Base-by-base conservation (phyloP, 2,329 filamentous ascomycete genomes). In the Zopfia rhizophila region DNA sequence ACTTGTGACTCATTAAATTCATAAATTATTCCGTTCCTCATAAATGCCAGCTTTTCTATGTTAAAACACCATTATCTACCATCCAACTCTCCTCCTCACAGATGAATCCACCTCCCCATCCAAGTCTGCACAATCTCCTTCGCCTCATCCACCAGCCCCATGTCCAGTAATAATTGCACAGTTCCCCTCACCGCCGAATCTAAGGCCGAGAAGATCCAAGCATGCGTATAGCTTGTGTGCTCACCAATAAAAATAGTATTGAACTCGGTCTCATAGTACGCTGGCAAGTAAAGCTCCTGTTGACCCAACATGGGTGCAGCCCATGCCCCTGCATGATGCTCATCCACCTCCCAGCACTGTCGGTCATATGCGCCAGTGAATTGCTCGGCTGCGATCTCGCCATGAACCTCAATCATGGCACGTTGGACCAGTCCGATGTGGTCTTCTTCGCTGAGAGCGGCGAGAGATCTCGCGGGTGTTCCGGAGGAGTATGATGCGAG, bases 221-320 rank as follows among this genome's bases (percentile, higher is more conserved):
- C 83, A 59, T 89, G 86, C 0, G 86, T 89, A 61, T 84, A 87
- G 4, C 79, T 82, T 0, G 85, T 88, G 61, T 88, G 85, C 64
- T 89, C 85, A 2, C 67, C 67, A 7, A 86, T 74, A 48, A 87
- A 87, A 13, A 88, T 81, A 8, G 85, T 84, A 37, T 85, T 82
- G 45, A 78, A 79, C 62, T 89, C 82, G 0, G 84, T 88, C 61
- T 83, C 80, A 57, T 85, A 87, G 58, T 87, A 89, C 16, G 85
- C 82, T 0, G 87, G 86, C 7, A 89, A 72, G 54, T 86, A 89
- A 17, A 88, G 58, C 56, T 85, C 76, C 60, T 89, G 85, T 72
- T 88, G 83, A 0, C 84, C 83, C 0, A 82, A 72, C 2, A 75
- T 70, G 1, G 86, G 85, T 4, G 67, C 66, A 1, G 80, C 80